These are phyloP conservation scores for Nigrospora osmanthi DNA, from an alignment of 2,329 filamentous ascomycete genomes.

Conservation along the genomic window DNA sequence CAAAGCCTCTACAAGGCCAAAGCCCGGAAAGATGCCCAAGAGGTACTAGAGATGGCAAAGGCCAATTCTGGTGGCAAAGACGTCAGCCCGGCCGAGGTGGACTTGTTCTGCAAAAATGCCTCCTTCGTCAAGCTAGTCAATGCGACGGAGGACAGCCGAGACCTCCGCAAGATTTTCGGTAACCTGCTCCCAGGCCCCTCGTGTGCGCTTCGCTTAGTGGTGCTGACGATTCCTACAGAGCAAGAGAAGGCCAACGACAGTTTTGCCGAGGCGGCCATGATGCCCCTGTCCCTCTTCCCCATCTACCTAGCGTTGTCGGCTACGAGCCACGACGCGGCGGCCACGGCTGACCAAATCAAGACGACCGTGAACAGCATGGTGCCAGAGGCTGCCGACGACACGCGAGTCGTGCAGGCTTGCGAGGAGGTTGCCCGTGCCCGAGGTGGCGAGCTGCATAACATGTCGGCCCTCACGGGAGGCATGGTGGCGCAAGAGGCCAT, in stretches of 20 bases:
- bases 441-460: slow-evolving; percentile 86
- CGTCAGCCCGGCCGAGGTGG: slow-evolving; percentile 68
- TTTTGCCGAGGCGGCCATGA: slow-evolving; percentile 35
- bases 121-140: slow-evolving; percentile 86
- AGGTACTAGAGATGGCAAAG: slow-evolving; percentile 62
- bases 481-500: slow-evolving; percentile 97
- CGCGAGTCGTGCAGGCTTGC: slow-evolving; percentile 45
- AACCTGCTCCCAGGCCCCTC: slow-evolving; percentile 20
- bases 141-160: slow-evolving; percentile 31
- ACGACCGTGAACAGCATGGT: slow-evolving; percentile 31
- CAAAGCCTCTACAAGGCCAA: slow-evolving; percentile 92
- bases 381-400: slow-evolving; percentile 39
- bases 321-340: slow-evolving; percentile 35
- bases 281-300: slow-evolving; percentile 54
- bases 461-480: slow-evolving; percentile 78
- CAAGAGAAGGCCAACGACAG: slow-evolving; percentile 47
- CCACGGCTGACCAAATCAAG: slow-evolving; percentile 47
- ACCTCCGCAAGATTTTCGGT: slow-evolving; percentile 48
- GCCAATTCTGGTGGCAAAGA: slow-evolving; percentile 36
- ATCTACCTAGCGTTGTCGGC: slow-evolving; percentile 61
- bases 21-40: slow-evolving; percentile 67
- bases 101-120: slow-evolving; percentile 91
- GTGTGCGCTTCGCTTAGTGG: slow-evolving; percentile 2
- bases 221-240: slow-evolving; percentile 31
- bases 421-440: slow-evolving; percentile 68